These are phyloP conservation scores for Salix dunnii DNA, from an alignment of 345 rosid species.

Conservation along the genomic window DNA sequence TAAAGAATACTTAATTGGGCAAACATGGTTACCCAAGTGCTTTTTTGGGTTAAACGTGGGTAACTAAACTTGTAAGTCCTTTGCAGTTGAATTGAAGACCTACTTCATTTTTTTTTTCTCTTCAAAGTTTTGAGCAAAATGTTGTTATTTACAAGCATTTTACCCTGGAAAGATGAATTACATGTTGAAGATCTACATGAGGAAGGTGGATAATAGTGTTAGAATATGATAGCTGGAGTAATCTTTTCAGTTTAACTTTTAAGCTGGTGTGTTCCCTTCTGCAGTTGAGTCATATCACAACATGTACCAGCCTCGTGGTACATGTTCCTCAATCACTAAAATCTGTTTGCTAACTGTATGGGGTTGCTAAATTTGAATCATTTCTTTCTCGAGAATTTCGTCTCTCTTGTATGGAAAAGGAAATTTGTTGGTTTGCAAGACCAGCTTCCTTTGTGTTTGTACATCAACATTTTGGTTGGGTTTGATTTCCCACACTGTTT, in stretches of 20 bases:
- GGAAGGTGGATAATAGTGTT: neutral
- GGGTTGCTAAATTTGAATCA: neutral
- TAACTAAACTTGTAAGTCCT: too few species aligned
- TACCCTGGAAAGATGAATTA: neutral
- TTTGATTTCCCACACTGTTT: neutral
- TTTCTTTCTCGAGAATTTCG: neutral
- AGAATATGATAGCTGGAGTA: neutral
- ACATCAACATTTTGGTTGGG: conserved; percentile 3
- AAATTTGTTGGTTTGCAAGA: neutral
- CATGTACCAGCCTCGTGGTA: too few species aligned
- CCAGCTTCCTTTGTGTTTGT: neutral
- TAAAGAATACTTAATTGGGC: too few species aligned
- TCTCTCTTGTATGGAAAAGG: neutral
- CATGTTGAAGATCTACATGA: neutral
- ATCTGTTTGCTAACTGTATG: neutral
- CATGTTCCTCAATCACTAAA: too few species aligned
- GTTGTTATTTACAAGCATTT: neutral
- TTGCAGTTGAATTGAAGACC: too few species aligned
- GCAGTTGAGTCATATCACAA: neutral
- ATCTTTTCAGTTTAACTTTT: neutral
- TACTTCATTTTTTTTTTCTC: too few species aligned
- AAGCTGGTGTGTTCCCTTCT: neutral
- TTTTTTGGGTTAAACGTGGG: too few species aligned
- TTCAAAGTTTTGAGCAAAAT: too few species aligned
- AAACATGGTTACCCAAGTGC: too few species aligned